These are phyloP conservation scores for Diaporthe sp. DNA, from an alignment of 2,329 filamentous ascomycete genomes.

Conservation along the genomic window DNA sequence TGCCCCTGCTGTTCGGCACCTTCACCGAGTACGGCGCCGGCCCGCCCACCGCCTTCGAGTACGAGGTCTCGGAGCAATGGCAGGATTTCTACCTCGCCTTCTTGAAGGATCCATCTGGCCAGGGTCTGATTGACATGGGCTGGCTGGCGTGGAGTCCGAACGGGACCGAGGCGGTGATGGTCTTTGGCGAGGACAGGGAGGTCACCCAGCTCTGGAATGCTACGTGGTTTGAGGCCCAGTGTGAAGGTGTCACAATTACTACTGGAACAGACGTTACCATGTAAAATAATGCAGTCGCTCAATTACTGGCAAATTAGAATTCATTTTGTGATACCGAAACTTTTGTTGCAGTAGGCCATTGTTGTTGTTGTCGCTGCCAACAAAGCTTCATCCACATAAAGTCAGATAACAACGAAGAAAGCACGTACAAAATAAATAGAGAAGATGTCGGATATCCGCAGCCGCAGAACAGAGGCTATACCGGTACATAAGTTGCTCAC, in stretches of 20 bases:
- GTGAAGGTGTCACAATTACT: neutral
- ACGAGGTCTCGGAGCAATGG: conserved; percentile 25
- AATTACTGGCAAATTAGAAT: no score
- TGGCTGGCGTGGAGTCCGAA: conserved; percentile 37
- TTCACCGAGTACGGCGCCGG: conserved; percentile 41
- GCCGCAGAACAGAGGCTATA: no score
- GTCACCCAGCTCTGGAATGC: neutral
- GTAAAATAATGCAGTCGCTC: neutral
- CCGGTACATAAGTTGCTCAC: no score
- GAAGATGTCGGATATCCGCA: no score
- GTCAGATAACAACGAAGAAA: no score
- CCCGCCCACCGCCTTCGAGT: conserved; percentile 38
- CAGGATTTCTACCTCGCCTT: conserved; percentile 42
- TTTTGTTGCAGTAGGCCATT: no score
- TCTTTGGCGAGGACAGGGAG: neutral
- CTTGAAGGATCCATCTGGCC: conserved; percentile 50
- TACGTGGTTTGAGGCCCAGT: neutral
- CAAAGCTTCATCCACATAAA: no score
- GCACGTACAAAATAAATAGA: no score
- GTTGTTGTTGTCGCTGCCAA: no score
- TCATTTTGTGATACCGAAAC: no score
- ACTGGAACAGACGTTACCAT: neutral
- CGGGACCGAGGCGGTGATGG: neutral
- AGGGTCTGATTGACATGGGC: conserved; percentile 53
- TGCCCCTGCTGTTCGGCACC: conserved; percentile 50